phyloP scores from a whole-genome alignment of 345 rosid genomes.

The Populus davidiana region DNA sequence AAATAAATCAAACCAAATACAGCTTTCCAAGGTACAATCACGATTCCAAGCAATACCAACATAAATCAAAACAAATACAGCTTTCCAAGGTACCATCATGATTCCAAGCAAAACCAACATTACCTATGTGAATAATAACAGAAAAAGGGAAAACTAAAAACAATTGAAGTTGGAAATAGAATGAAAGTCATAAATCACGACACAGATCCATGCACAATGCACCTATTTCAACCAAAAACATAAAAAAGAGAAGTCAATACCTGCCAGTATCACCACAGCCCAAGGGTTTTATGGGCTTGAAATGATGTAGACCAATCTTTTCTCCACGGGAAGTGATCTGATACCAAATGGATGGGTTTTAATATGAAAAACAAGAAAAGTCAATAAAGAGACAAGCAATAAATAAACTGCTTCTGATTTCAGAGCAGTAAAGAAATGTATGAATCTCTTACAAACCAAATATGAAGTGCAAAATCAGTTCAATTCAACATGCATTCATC shows the following conservation, averaged over 20 bases:
- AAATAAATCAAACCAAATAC: neutral
- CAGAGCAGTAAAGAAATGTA: neutral
- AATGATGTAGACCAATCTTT: constrained; percentile 74
- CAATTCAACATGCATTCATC: too few species aligned
- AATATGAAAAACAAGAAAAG: constrained; percentile 10
- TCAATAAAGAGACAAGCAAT: neutral
- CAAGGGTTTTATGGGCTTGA: constrained; percentile 87
- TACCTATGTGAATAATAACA: neutral
- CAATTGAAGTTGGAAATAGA: neutral
- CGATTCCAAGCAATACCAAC: neutral
- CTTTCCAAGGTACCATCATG: neutral
- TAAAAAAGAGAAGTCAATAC: constrained; percentile 28
- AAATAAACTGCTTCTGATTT: neutral
- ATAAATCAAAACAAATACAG: neutral
- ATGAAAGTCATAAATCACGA: neutral
- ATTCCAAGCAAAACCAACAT: neutral
- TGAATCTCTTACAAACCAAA: neutral
- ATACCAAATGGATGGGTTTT: neutral
- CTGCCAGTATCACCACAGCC: constrained; percentile 99
- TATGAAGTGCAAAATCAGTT: neutral
- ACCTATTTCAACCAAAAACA: constrained; percentile 2
- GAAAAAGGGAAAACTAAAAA: neutral
- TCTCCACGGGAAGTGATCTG: constrained; percentile 74
- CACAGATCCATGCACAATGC: neutral
- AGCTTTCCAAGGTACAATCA: neutral